Evolutionary conservation across 352 stramenopile species (phyloP), one percentile per base, ranked within the genome.

Genomic region (Pythium utonaiense): DNA sequence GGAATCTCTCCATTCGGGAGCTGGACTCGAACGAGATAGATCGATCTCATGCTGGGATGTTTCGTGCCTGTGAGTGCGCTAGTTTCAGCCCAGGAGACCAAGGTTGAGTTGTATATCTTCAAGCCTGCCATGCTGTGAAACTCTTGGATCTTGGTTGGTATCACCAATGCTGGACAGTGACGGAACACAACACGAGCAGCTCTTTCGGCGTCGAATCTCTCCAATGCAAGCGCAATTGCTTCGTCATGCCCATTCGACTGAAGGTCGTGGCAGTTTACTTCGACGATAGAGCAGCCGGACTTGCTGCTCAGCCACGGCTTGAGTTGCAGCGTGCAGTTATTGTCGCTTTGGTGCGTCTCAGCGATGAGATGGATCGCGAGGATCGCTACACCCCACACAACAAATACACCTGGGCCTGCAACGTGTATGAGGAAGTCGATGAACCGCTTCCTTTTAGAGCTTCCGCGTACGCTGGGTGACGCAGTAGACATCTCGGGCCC

Each of bases 101-200:
- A 33, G 2, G 59, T 60, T 1, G 28, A 50, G 24, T 66, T 66
- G 59, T 66, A 66, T 1, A 66, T 21, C n/a, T 60, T 66, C 3
- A 66, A 22, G 6, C n/a, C 19, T 1, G 31, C 27, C 3, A 59
- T 17, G 2, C 3, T 1, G 6, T 31, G 12, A 13, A 36, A 55
- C 9, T 49, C 1, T 14, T n/a, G 38, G 10, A 66, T 31, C 2
- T n/a, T 42, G 1, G 19, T 6, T 7, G 51, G 33, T 2, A 57
- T 38, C 2, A n/a, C 4, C 1, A 66, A 25, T 6, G 55, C 14
- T 6, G 59, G 33, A 12, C 59, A 66, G n/a, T 66, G 49, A 21
- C 59, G 59, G 14, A 59, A 47, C 6, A 42, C 28, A 8, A 64
- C 3, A 4, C 30, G 36, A 13, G 57, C 38, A 2, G 33, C 28